Conservation (phyloP, 495 filamentous ascomycete genomes). For the Penicillium riverlandense region DNA sequence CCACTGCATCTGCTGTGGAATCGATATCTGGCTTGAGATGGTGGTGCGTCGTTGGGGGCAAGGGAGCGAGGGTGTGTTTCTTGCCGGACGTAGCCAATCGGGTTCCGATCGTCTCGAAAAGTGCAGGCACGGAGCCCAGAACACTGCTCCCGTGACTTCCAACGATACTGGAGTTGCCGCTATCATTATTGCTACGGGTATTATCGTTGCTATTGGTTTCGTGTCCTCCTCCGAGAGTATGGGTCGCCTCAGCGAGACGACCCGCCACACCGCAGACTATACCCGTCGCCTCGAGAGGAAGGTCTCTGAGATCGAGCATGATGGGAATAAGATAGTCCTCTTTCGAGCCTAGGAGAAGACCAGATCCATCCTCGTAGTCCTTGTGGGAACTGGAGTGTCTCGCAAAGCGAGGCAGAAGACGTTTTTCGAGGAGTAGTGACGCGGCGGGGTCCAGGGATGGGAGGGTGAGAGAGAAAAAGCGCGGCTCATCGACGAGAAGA, state of each 20-base stretch:
- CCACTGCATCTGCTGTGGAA: slow-evolving; percentile 50
- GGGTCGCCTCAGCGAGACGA: slow-evolving; percentile 52
- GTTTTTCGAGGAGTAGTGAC: slow-evolving; percentile 72
- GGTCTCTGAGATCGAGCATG: slow-evolving; percentile 71
- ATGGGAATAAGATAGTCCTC: slow-evolving; percentile 81
- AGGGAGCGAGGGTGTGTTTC: slow-evolving; percentile 1
- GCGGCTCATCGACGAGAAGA: slow-evolving; percentile 60
- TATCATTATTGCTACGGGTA: slow-evolving; percentile 4
- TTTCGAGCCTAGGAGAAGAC: slow-evolving; percentile 67
- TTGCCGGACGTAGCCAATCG: slow-evolving; percentile 5
- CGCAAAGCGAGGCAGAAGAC: slow-evolving; percentile 50
- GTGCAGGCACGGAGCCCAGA: slow-evolving; percentile 10
- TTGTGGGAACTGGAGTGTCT: slow-evolving; percentile 41
- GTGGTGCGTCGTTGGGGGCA: slow-evolving; percentile 15
- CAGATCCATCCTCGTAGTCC: slow-evolving; percentile 31
- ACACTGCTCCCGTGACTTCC: slow-evolving; percentile 7
- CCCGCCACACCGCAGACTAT: slow-evolving; percentile 91
- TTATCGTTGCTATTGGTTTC: slow-evolving; percentile 11
- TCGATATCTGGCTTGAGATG: slow-evolving; percentile 35
- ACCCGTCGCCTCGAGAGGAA: slow-evolving; percentile 85
- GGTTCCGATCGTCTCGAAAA: slow-evolving; percentile 12
- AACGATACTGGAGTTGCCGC: slow-evolving; percentile 6
- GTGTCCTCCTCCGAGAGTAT: no score
- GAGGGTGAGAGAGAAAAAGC: slow-evolving; percentile 80
- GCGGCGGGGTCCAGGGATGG: slow-evolving; percentile 74